Conservation (phyloP, 371 early-diverging fungal genomes). For the Mortierella polycephala region DNA sequence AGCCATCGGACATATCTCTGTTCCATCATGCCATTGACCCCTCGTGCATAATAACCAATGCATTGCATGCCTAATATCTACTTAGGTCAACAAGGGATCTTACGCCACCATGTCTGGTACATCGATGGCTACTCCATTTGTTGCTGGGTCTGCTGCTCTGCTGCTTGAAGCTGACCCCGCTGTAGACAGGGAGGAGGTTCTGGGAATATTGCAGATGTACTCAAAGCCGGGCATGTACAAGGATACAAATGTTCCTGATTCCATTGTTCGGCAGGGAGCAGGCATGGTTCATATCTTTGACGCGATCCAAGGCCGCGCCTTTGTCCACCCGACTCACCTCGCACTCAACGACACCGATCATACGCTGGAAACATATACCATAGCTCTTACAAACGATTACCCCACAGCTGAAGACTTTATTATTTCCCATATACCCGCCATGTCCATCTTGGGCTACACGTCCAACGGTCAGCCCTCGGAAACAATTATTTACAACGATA, state of each 20-base stretch:
- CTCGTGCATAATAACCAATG: background rate
- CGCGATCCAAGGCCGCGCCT: constrained; percentile 64
- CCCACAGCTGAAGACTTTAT: constrained; percentile 59
- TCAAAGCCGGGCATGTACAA: constrained; percentile 45
- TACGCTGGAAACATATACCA: constrained; percentile 55
- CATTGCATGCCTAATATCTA: background rate
- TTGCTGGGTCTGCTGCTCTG: constrained; percentile 77
- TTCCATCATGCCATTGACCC: background rate
- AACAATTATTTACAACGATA: constrained; percentile 12
- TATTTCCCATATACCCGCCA: constrained; percentile 59
- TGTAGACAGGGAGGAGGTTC: constrained; percentile 13
- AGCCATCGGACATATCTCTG: background rate
- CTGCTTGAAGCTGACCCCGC: constrained; percentile 54
- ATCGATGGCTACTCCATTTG: constrained; percentile 79
- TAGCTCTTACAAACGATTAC: constrained; percentile 70
- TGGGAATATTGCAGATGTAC: constrained; percentile 26
- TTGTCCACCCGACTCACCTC: constrained; percentile 68
- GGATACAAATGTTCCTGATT: constrained; percentile 44
- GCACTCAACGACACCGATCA: constrained; percentile 70
- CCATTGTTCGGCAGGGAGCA: constrained; percentile 73
- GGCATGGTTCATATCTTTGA: constrained; percentile 76
- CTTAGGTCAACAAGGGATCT: constrained; percentile 54
- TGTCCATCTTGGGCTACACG: constrained; percentile 58
- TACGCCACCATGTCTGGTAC: constrained; percentile 74
- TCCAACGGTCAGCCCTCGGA: constrained; percentile 25